A percentile compares a stretch with the other conserved stretches of the same genome.
These are phyloP conservation scores for Leishmania mexicana DNA, from an alignment of 208 protist species.

Conservation along the genomic window DNA sequence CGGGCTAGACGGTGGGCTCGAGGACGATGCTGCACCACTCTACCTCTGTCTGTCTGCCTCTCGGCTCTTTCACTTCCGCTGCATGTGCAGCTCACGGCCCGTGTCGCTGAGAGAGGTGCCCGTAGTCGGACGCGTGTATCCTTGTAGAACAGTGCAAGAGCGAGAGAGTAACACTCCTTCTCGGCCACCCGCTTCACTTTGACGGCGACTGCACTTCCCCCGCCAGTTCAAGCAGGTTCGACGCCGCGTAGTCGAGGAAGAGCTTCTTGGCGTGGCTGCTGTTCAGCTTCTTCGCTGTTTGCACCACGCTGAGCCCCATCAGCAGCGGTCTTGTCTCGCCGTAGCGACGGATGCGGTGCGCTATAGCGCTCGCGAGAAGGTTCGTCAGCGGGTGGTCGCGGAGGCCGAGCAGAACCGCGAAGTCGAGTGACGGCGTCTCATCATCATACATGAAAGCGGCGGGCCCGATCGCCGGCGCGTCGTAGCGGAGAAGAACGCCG, in stretches of 20 bases:
- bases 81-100: neutral
- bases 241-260: constrained; percentile 46
- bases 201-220: neutral
- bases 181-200: neutral
- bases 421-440: constrained; percentile 47
- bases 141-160: neutral
- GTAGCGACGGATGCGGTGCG: constrained; percentile 44
- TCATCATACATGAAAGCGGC: constrained; percentile 36
- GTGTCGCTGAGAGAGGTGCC: neutral
- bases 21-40: neutral
- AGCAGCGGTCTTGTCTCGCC: constrained; percentile 61
- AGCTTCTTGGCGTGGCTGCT: constrained; percentile 29
- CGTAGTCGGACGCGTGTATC: neutral
- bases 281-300: constrained; percentile 49
- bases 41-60: neutral
- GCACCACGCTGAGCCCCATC: constrained; percentile 66
- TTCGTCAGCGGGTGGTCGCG: constrained; percentile 85
- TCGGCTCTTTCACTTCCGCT: neutral
- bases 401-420: constrained; percentile 66
- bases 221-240: constrained; percentile 42
- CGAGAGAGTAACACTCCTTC: neutral
- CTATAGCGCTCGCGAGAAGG: constrained; percentile 57
- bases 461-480: constrained; percentile 21
- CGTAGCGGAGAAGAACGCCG: constrained; percentile 69
- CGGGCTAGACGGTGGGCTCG: neutral